phyloP scores from a whole-genome alignment of 495 filamentous ascomycete species.

The Neurospora terricola region DNA sequence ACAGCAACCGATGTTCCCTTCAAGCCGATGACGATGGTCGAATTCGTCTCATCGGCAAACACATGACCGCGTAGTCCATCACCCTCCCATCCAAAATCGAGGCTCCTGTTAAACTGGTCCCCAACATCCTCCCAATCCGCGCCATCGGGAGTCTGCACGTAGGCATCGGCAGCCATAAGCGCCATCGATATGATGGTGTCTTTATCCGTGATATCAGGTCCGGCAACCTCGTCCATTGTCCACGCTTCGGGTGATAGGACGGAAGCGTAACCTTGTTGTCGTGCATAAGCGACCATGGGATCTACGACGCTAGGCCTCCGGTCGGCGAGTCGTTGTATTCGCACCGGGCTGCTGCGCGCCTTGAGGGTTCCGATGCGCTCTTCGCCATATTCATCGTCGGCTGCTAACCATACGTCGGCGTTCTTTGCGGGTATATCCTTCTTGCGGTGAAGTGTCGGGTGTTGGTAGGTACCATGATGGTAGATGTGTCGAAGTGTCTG shows the following conservation, averaged over 20 bases:
- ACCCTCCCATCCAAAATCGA: conserved; percentile 78
- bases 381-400: conserved; percentile 49
- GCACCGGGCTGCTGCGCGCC: conserved; percentile 47
- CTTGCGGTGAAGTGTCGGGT: conserved; percentile 64
- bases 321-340: conserved; percentile 72
- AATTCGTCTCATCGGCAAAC: conserved; percentile 75
- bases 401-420: conserved; percentile 51
- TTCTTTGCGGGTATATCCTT: conserved; percentile 55
- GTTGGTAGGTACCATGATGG: conserved; percentile 68
- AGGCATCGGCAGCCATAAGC: conserved; percentile 79
- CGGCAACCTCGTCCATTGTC: conserved; percentile 68
- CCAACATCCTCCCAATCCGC: conserved; percentile 80
- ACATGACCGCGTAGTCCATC: conserved; percentile 91
- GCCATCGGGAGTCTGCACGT: conserved; percentile 58
- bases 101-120: conserved; percentile 68
- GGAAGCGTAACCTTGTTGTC: conserved; percentile 48
- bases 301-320: conserved; percentile 67
- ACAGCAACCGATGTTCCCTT: conserved; percentile 88
- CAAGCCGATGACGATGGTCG: conserved; percentile 79
- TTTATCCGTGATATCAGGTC: conserved; percentile 80
- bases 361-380: conserved; percentile 39
- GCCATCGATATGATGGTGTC: conserved; percentile 75
- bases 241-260: conserved; percentile 60
- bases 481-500: conserved; percentile 82
- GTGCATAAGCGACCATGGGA: conserved; percentile 58